These are phyloP conservation scores for Crithidia brevicula DNA, from an alignment of 208 protist species.

Conservation along the genomic window DNA sequence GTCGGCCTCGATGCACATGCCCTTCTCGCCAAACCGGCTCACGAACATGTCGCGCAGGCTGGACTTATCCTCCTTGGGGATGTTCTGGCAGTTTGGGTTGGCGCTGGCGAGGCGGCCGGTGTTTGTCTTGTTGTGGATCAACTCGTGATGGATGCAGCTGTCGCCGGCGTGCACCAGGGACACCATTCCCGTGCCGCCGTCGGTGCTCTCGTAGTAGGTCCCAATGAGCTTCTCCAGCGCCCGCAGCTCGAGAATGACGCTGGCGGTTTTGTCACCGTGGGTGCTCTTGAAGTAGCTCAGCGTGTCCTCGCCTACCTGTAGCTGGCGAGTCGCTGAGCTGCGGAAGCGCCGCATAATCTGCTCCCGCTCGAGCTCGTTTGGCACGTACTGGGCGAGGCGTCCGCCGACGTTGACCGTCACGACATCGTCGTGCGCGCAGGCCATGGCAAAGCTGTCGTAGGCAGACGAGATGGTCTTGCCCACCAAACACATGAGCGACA, in stretches of 20 bases:
- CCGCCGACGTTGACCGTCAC: slow-evolving; percentile 82
- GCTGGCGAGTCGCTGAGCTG: slow-evolving; percentile 75
- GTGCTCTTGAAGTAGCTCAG: slow-evolving; percentile 88
- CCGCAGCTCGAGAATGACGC: slow-evolving; percentile 84
- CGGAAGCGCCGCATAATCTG: slow-evolving; percentile 86
- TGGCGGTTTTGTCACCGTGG: slow-evolving; percentile 76
- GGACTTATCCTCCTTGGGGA: slow-evolving; percentile 93
- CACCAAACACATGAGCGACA: slow-evolving; percentile 82
- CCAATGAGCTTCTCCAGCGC: slow-evolving; percentile 91
- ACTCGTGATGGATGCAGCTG: slow-evolving; percentile 93
- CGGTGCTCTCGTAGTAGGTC: slow-evolving; percentile 93
- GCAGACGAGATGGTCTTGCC: slow-evolving; percentile 67
- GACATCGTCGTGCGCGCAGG: slow-evolving; percentile 82
- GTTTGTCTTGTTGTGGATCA: slow-evolving; percentile 94
- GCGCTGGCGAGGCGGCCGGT: slow-evolving; percentile 88
- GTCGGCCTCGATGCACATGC: slow-evolving; percentile 93
- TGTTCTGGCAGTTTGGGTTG: slow-evolving; percentile 95
- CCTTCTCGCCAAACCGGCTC: slow-evolving; percentile 84
- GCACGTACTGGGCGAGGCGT: slow-evolving; percentile 65
- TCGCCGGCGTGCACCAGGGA: slow-evolving; percentile 88
- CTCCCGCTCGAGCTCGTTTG: slow-evolving; percentile 83
- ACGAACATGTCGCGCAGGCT: slow-evolving; percentile 91
- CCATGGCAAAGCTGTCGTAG: slow-evolving; percentile 84
- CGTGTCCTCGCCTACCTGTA: slow-evolving; percentile 90
- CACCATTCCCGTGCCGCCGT: slow-evolving; percentile 92